phyloP scores from a whole-genome alignment of 176 grass and related monocot genomes.

The Zoysia japonica region DNA sequence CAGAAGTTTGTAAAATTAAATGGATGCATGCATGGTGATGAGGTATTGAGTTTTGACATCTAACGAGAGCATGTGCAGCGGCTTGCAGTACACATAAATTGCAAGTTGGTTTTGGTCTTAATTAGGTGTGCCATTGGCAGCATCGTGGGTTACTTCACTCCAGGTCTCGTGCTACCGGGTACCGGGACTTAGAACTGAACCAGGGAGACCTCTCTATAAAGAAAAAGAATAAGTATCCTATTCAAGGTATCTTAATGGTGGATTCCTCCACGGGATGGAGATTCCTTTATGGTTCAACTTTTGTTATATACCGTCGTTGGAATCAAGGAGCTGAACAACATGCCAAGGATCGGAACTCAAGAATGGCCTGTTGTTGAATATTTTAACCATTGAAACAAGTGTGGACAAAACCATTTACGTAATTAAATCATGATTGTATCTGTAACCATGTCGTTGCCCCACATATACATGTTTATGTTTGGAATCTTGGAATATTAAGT shows the following conservation, averaged over 20 bases:
- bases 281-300: constrained; percentile 29
- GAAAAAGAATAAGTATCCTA: not conserved
- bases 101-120: not conserved
- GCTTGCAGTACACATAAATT: not conserved
- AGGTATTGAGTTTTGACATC: not conserved
- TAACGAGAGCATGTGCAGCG: not conserved
- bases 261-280: constrained; percentile 10
- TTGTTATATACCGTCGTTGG: not conserved
- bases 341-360: not conserved
- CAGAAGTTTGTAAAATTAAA: not conserved
- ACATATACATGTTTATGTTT: not conserved
- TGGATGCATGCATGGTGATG: not conserved
- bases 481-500: constrained; percentile 20
- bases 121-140: constrained; percentile 6
- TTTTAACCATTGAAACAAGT: not conserved
- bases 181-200: not conserved
- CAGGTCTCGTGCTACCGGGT: not conserved
- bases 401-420: not conserved
- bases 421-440: no score
- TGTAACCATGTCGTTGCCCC: not conserved
- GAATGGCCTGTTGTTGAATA: not conserved
- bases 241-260: not conserved
- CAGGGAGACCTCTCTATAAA: not conserved
- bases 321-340: constrained; percentile 14
- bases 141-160: not conserved